These are phyloP conservation scores for Diaporthe batatas DNA, from an alignment of 2,329 filamentous ascomycete genomes.

Conservation along the genomic window DNA sequence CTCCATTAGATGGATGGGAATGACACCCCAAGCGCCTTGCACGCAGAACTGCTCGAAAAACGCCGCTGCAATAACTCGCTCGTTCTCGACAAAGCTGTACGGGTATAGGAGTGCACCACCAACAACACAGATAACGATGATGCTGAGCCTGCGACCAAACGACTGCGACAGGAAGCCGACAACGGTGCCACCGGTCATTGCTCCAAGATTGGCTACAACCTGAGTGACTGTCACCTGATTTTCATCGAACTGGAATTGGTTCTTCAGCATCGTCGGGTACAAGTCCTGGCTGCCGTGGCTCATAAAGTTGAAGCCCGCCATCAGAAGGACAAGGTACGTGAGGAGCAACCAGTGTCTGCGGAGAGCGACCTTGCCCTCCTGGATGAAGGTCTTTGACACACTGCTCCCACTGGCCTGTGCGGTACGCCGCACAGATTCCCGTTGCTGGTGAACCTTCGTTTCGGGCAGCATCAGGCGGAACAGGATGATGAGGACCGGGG, in stretches of 20 bases:
- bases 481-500: constrained; percentile 83
- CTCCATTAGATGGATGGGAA: constrained; percentile 85
- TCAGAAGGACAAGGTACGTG: constrained; percentile 84
- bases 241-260: constrained; percentile 65
- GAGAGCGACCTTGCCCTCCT: constrained; percentile 83
- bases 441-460: constrained; percentile 78
- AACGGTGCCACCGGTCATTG: constrained; percentile 75
- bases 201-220: constrained; percentile 79
- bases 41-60: constrained; percentile 89
- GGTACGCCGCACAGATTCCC: constrained; percentile 69
- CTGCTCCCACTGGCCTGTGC: constrained; percentile 51
- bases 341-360: constrained; percentile 85
- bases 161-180: constrained; percentile 78
- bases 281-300: constrained; percentile 79
- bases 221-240: constrained; percentile 77
- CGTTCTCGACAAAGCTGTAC: constrained; percentile 77
- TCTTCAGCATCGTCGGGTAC: constrained; percentile 71
- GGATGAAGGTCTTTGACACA: constrained; percentile 76
- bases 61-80: constrained; percentile 79
- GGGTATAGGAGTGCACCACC: constrained; percentile 87
- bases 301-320: constrained; percentile 96
- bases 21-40: constrained; percentile 81
- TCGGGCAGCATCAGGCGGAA: constrained; percentile 85
- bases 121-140: constrained; percentile 72
- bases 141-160: constrained; percentile 76